Evolutionary conservation across 108 stramenopile species (phyloP), one percentile per base, ranked within the genome.

Genomic region (Nitzschia sp.): DNA sequence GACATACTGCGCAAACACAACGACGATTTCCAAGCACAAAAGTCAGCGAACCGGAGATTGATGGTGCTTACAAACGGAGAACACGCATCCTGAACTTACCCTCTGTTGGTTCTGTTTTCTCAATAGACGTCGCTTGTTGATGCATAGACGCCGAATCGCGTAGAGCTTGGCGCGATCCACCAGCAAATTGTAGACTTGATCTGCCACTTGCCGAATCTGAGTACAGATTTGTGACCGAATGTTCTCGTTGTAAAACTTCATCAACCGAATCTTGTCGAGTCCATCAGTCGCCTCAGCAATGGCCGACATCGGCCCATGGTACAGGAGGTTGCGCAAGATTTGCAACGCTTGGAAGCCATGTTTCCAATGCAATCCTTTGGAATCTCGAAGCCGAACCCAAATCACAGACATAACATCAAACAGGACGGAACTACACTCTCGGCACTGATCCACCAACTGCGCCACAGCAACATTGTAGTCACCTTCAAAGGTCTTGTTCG

Each of bases 221-320:
- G 70, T 73, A 9, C 68, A 75, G 15, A 76, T 75, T 49, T 76
- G 72, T 11, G 56, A n/a, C 42, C 79, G 61, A 64, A 85, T 88
- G 63, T 83, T 74, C 60, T 90, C 79, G 28, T 88, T 84, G 57
- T 89, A 95, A 42, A 61, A 78, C 59, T 85, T 89, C 62, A 95
- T 74, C 3, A 77, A 66, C 13, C 90, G 78, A 69, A 95, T 92
- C 58, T 84, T 85, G 35, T 85, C 78, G 48, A 86, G 54, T 1
- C 91, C 91, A 79, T 95, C 94, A n/a, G 89, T 81, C 19, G 86
- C 91, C 81, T 95, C 91, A 9, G 81, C 74, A 4, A 95, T 81
- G 1, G 82, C 86, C 8, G 91, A 88, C 49, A 92, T 17, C 9
- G 94, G 94, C 19, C 94, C 94, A 67, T 92, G 89, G 34, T 82